Evolutionary conservation across 192 early-diverging fungal genomes (phyloP).

Genomic region (Funneliformis mosseae): DNA sequence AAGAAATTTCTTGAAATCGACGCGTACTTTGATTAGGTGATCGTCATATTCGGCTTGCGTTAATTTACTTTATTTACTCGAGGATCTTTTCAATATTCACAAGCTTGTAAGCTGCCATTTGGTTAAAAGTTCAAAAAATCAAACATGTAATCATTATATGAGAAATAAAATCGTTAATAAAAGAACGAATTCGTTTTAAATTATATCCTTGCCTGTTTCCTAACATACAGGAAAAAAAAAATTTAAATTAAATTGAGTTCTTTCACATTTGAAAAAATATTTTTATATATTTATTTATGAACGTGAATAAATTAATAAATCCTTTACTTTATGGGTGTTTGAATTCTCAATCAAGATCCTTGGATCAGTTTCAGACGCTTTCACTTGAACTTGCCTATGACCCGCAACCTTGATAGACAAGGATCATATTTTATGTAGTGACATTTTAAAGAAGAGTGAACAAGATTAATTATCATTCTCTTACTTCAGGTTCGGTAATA

Average conservation of each 20-base stretch:
- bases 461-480: neutral
- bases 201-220: conserved; percentile 10
- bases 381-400: neutral
- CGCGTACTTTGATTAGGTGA: too few relatives aligned
- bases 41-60: too few relatives aligned
- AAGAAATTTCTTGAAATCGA: too few relatives aligned
- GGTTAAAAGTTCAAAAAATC: too few relatives aligned
- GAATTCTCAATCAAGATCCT: conserved; percentile 21
- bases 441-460: too few relatives aligned
- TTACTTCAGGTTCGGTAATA: conserved; percentile 20
- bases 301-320: neutral
- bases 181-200: neutral
- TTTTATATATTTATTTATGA: too few relatives aligned
- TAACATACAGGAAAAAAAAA: neutral
- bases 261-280: too few relatives aligned
- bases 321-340: conserved; percentile 10
- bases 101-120: conserved; percentile 9
- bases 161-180: neutral
- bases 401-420: neutral
- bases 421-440: neutral
- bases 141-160: too few relatives aligned
- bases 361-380: conserved; percentile 22
- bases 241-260: too few relatives aligned
- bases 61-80: neutral
- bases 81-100: conserved; percentile 27